Evolutionary conservation across 306 rosid genomes (phyloP).

Genomic region (Pyrus pyrifolia): DNA sequence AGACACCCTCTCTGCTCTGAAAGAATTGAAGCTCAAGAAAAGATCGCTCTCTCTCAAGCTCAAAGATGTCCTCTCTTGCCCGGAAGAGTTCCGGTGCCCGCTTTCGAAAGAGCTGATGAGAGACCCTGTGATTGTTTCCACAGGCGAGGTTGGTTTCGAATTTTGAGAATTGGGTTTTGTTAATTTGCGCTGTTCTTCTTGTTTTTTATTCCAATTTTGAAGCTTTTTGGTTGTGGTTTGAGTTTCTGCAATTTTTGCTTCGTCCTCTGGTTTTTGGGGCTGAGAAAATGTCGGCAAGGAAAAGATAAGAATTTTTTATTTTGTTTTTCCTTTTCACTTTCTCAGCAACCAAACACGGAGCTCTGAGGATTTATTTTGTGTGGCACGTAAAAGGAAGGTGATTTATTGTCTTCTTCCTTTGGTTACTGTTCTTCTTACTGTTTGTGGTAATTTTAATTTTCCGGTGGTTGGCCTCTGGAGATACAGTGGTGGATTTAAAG

Average conservation of each 20-base stretch:
- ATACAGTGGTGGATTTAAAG: neutral
- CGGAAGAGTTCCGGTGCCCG: constrained; percentile 75
- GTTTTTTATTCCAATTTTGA: neutral
- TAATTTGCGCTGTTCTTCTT: constrained; percentile 4
- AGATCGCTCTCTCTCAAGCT: constrained; percentile 44
- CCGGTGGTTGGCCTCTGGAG: neutral
- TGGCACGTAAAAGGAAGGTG: neutral
- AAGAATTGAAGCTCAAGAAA: constrained; percentile 51
- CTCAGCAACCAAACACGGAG: constrained; percentile 3
- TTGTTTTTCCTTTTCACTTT: constrained; percentile 3
- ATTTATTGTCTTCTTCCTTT: neutral
- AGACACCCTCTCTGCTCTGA: constrained; percentile 47
- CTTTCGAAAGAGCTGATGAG: constrained; percentile 81
- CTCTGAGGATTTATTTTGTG: neutral
- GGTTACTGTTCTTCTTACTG: neutral
- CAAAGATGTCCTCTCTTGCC: constrained; percentile 36
- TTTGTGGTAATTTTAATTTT: neutral
- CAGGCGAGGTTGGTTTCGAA: constrained; percentile 66
- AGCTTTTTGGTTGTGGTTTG: neutral
- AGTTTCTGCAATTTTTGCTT: constrained; percentile 19
- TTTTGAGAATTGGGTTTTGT: neutral
- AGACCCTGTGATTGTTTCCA: constrained; percentile 83
- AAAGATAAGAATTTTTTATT: neutral
- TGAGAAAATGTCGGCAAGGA: constrained; percentile 23
- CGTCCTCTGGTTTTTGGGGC: constrained; percentile 16